These are phyloP conservation scores for Sclerotinia subarctica DNA, from an alignment of 2,329 filamentous ascomycete genomes.

Conservation along the genomic window DNA sequence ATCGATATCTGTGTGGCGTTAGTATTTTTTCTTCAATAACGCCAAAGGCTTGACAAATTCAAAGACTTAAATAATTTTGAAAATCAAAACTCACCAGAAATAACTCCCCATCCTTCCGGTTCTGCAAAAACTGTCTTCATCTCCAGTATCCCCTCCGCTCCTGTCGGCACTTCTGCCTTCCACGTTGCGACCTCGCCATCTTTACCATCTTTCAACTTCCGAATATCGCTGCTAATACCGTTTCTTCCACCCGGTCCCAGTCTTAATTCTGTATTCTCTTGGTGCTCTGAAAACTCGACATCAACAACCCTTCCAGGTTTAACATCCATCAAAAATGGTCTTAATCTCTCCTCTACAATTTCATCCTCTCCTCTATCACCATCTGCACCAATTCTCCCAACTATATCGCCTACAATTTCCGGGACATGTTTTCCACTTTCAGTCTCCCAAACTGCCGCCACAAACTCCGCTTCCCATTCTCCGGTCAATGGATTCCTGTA, in stretches of 20 bases:
- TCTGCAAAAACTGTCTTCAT: constrained; percentile 73
- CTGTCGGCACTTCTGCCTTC: constrained; percentile 49
- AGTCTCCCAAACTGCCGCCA: constrained; percentile 76
- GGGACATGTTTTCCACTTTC: constrained; percentile 65
- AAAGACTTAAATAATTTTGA: too few relatives aligned
- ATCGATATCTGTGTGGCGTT: constrained; percentile 67
- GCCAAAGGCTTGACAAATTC: not conserved
- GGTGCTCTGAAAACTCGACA: constrained; percentile 52
- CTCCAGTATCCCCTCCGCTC: constrained; percentile 53
- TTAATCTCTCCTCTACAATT: constrained; percentile 64
- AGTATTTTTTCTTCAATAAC: constrained; percentile 15
- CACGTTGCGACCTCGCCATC: constrained; percentile 49
- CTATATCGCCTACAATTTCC: constrained; percentile 66
- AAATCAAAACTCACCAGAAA: constrained; percentile 57
- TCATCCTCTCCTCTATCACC: constrained; percentile 53
- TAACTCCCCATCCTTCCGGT: constrained; percentile 76
- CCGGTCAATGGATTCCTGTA: constrained; percentile 53
- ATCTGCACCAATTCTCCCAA: constrained; percentile 64
- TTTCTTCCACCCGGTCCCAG: constrained; percentile 69
- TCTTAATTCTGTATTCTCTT: constrained; percentile 42
- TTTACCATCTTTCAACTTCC: constrained; percentile 48
- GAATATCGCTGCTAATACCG: constrained; percentile 66
- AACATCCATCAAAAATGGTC: constrained; percentile 76
- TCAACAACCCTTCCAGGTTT: constrained; percentile 66
- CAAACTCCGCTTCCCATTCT: constrained; percentile 77